Evolutionary conservation across 306 rosid genomes (phyloP), one percentile per base, ranked within the genome.

Genomic region (Quercus alba): DNA sequence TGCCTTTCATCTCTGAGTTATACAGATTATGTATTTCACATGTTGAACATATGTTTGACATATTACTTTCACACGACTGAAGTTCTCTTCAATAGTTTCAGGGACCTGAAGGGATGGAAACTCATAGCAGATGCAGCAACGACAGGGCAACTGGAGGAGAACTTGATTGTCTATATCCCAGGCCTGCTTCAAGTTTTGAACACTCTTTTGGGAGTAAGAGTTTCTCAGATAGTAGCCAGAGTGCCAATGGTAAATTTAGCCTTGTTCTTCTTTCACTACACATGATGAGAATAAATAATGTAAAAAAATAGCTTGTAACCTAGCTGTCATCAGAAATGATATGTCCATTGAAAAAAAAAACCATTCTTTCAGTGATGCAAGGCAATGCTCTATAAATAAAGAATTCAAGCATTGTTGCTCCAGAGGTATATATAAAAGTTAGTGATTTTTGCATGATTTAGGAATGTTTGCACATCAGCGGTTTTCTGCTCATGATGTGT

Each of bases 21-120:
- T 30, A 30, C 17, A 21, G 31, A 70, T 54, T 33, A 21, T 51
- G 8, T n/a, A 63, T 28, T 72, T 28, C 56, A n/a, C 26, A 54
- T 62, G 55, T 19, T 70, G 78, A 44, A 54, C 31, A 61, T 59
- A 55, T 78, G 35, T 28, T 33, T 46, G 75, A 68, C 20, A 17
- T 38, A 31, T 19, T 57, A 23, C 23, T 69, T 11, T 41, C 78
- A 83, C 63, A 35, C 35, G 23, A 21, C 55, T 84, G 72, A 67
- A 76, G 62, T 58, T 72, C 49, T 64, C 52, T 63, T 73, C 72
- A 55, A 82, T 57, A 72, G 63, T 86, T 75, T 82, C 96, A 96
- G 99, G 90, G 79, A 78, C 67, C 84, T 57, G 90, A 86, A 83
- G 81, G 80, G 80, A 80, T 56, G 59, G 88, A 90, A 81, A 91